A percentile compares a stretch with the other conserved stretches of the same genome.
phyloP scores from a whole-genome alignment of 2,329 filamentous ascomycete species.

The Fusarium annulatum region DNA sequence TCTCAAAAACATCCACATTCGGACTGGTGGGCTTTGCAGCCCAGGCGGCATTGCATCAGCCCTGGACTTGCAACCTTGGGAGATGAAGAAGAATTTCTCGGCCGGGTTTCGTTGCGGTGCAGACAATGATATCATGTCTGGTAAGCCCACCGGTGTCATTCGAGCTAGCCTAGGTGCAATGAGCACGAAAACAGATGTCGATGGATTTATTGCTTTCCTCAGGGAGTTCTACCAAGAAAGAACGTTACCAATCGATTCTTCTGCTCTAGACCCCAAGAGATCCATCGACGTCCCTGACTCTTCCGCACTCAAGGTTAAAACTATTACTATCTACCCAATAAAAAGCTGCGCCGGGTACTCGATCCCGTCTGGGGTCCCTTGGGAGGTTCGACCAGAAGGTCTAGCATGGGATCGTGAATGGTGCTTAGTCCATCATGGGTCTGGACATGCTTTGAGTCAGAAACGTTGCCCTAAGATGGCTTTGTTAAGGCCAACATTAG shows the following conservation, averaged over 20 bases:
- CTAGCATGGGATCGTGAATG: slow-evolving; percentile 96
- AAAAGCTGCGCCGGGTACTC: slow-evolving; percentile 90
- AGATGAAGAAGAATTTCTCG: slow-evolving; percentile 87
- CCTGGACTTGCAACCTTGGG: slow-evolving; percentile 79
- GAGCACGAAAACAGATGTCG: slow-evolving; percentile 82
- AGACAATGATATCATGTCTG: slow-evolving; percentile 82
- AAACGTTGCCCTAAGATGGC: slow-evolving; percentile 92
- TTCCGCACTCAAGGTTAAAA: slow-evolving; percentile 60
- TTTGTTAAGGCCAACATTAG: slow-evolving; percentile 78
- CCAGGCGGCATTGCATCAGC: slow-evolving; percentile 84
- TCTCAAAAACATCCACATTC: slow-evolving; percentile 82
- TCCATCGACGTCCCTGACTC: background rate
- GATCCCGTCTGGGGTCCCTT: slow-evolving; percentile 71
- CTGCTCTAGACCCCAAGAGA: background rate
- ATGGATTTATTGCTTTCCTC: slow-evolving; percentile 77
- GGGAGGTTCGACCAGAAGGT: slow-evolving; percentile 85
- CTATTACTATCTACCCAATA: slow-evolving; percentile 84
- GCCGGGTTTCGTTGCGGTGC: slow-evolving; percentile 86
- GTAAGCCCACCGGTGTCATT: slow-evolving; percentile 89
- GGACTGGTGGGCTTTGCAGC: slow-evolving; percentile 92
- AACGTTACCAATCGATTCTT: background rate
- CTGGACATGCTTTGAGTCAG: slow-evolving; percentile 85
- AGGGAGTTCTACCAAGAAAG: slow-evolving; percentile 64
- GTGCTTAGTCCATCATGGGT: slow-evolving; percentile 91
- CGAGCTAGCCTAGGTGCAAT: slow-evolving; percentile 90